Evolutionary conservation across 2,329 filamentous ascomycete species (phyloP).

Genomic region (Colletotrichum brevisporum): DNA sequence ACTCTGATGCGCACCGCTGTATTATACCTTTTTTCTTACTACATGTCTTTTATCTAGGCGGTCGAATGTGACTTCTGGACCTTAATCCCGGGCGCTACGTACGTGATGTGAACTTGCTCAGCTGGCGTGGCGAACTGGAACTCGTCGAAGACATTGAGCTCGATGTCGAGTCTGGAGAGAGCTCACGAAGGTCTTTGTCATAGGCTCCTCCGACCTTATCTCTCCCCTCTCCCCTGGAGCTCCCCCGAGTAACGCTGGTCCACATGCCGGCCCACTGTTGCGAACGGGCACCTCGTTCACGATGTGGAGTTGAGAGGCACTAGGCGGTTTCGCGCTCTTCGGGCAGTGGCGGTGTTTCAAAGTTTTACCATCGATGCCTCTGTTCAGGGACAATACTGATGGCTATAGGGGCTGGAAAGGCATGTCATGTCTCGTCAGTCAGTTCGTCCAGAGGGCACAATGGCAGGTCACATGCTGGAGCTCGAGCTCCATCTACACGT

Average conservation of each 20-base stretch:
- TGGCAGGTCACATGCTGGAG: no score
- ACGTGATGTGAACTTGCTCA: neutral
- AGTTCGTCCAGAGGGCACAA: no score
- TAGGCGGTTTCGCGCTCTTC: neutral
- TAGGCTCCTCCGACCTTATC: neutral
- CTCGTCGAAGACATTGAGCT: no score
- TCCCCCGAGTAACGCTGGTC: constrained; percentile 2
- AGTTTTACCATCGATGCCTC: neutral
- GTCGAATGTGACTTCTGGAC: constrained; percentile 28
- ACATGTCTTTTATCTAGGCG: constrained; percentile 22
- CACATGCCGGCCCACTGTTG: constrained; percentile 15
- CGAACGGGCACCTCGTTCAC: neutral
- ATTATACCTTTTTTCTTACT: constrained; percentile 38
- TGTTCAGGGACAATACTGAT: no score
- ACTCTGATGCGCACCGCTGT: constrained; percentile 37
- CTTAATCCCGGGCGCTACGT: neutral
- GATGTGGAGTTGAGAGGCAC: constrained; percentile 11
- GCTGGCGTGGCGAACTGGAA: neutral
- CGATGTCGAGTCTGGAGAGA: no score
- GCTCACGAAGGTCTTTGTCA: neutral
- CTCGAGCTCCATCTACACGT: no score
- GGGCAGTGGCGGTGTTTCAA: neutral
- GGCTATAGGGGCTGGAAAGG: no score
- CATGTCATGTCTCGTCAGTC: no score
- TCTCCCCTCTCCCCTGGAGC: neutral